phyloP scores from a whole-genome alignment of 176 grass and related monocot species.

The Tuctoria greenei region DNA sequence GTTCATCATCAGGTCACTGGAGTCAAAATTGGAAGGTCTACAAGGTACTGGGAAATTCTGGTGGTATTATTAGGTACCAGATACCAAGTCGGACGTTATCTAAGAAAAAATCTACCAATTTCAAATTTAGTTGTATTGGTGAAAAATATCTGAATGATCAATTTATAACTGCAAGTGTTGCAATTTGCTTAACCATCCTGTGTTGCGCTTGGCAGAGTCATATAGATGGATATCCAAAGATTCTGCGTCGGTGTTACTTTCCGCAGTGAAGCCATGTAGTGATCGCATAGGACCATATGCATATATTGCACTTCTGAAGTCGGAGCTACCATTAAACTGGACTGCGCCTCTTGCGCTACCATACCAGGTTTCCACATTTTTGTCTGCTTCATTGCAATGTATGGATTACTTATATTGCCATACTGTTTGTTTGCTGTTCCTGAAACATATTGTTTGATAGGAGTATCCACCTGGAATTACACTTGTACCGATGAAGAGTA shows the following conservation, averaged over 20 bases:
- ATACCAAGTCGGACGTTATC: neutral
- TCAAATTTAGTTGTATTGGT: neutral
- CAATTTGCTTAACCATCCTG: constrained; percentile 1
- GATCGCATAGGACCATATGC: constrained; percentile 62
- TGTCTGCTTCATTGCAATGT: neutral
- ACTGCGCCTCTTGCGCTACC: constrained; percentile 23
- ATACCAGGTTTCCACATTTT: constrained; percentile 58
- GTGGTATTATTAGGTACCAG: neutral
- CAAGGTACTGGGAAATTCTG: constrained; percentile 46
- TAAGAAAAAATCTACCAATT: neutral
- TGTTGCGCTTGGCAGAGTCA: constrained; percentile 46
- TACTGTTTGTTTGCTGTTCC: neutral
- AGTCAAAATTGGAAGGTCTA: constrained; percentile 42
- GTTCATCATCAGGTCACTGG: constrained; percentile 46
- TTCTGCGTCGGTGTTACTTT: constrained; percentile 48
- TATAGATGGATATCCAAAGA: constrained; percentile 77
- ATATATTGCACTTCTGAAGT: constrained; percentile 49
- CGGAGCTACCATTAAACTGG: constrained; percentile 30
- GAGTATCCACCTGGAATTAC: constrained; percentile 92
- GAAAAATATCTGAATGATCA: neutral
- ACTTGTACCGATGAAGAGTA: constrained; percentile 92
- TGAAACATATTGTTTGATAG: constrained; percentile 43
- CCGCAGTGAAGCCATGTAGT: constrained; percentile 34
- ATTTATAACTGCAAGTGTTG: neutral
- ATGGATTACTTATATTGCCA: neutral